These are phyloP conservation scores for Anacardium occidentale DNA, from an alignment of 345 rosid species.

Conservation along the genomic window DNA sequence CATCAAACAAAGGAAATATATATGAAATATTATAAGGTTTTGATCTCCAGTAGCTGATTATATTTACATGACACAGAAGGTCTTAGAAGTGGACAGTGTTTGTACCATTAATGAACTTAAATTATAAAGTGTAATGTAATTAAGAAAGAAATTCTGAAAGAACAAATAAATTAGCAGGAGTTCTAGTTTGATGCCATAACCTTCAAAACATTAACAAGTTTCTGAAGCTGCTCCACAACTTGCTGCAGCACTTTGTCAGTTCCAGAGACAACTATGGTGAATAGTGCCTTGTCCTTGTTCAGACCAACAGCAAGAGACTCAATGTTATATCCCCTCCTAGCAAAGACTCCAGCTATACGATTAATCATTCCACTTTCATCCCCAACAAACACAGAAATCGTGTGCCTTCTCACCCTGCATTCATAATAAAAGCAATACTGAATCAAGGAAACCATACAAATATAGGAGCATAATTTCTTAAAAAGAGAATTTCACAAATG, in stretches of 20 bases:
- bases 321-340: slow-evolving; percentile 91
- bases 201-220: slow-evolving; percentile 94
- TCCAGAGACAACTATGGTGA: slow-evolving; percentile 88
- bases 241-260: slow-evolving; percentile 80
- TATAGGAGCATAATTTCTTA: background rate
- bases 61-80: background rate
- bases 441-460: background rate
- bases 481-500: too few relatives aligned
- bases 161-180: slow-evolving; percentile 7
- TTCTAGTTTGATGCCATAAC: slow-evolving; percentile 28
- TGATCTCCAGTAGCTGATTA: background rate
- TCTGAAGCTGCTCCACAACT: slow-evolving; percentile 89
- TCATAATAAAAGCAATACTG: background rate
- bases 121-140: background rate
- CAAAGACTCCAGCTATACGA: slow-evolving; percentile 95
- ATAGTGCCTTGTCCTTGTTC: slow-evolving; percentile 88
- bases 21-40: background rate
- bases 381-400: slow-evolving; percentile 89
- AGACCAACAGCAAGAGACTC: slow-evolving; percentile 98
- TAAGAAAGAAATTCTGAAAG: slow-evolving; percentile 5
- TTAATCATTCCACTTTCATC: slow-evolving; percentile 99
- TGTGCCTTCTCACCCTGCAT: slow-evolving; percentile 70
- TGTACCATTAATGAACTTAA: slow-evolving; percentile 1
- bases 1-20: background rate
- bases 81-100: background rate